Conservation (phyloP, 495 filamentous ascomycete genomes). For the Pseudevernia furfuracea region DNA sequence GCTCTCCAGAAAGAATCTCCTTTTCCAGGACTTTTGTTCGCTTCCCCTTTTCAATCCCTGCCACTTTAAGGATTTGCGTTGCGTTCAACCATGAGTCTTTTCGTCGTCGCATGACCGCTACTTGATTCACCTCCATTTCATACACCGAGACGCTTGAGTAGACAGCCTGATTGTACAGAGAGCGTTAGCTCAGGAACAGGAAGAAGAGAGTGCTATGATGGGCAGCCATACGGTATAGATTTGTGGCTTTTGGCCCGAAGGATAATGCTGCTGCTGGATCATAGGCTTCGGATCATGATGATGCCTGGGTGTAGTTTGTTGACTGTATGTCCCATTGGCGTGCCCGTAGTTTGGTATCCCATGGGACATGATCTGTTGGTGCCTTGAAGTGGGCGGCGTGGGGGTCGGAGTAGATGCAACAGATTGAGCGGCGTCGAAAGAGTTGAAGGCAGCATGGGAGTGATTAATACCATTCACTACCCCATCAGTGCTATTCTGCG, state of each 20-base stretch:
- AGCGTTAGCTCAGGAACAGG: conserved; percentile 4
- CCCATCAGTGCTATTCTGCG: conserved; percentile 38
- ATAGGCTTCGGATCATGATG: conserved; percentile 46
- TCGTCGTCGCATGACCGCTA: conserved; percentile 91
- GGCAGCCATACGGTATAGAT: conserved; percentile 63
- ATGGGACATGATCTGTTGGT: conserved; percentile 40
- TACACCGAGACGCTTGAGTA: conserved; percentile 94
- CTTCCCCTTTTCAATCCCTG: conserved; percentile 91
- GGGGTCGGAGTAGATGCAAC: conserved; percentile 48
- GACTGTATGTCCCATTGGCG: conserved; percentile 32
- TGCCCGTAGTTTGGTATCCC: conserved; percentile 37
- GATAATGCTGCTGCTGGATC: conserved; percentile 40
- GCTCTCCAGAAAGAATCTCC: conserved; percentile 88
- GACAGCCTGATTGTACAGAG: conserved; percentile 53
- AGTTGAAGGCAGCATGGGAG: conserved; percentile 43
- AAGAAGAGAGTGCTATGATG: conserved; percentile 23
- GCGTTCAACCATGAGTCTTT: conserved; percentile 90
- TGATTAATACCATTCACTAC: conserved; percentile 35
- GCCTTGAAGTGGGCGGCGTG: conserved; percentile 43
- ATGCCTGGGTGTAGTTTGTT: conserved; percentile 34
- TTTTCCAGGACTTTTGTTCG: conserved; percentile 96
- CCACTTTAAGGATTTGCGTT: conserved; percentile 92
- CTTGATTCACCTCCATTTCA: conserved; percentile 89
- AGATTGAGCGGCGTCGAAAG: conserved; percentile 46
- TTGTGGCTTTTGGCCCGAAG: conserved; percentile 54